phyloP scores from a whole-genome alignment of 352 stramenopile species.

The Phytophthora cajani region DNA sequence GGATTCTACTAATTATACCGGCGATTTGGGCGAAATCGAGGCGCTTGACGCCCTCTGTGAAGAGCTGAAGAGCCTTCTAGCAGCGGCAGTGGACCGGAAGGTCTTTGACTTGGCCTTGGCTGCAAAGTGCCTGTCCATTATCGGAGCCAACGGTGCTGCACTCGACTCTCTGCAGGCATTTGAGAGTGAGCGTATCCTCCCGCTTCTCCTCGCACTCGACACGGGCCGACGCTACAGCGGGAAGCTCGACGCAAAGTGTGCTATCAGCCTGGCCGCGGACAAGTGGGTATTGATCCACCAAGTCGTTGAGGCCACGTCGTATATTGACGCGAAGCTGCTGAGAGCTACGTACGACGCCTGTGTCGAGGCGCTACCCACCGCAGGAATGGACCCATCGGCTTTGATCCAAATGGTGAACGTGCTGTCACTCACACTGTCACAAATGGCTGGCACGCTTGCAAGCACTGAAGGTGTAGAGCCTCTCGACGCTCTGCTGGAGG shows the following conservation, averaged over 20 bases:
- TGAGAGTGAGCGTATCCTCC: slow-evolving; percentile 40
- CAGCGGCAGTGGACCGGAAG: slow-evolving; percentile 3
- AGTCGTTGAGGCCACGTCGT: slow-evolving; percentile 57
- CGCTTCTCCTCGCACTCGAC: slow-evolving; percentile 46
- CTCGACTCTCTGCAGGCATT: slow-evolving; percentile 49
- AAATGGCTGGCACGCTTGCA: slow-evolving; percentile 49
- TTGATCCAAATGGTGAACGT: slow-evolving; percentile 78
- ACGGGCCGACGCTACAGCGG: slow-evolving; percentile 38
- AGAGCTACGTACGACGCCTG: slow-evolving; percentile 45
- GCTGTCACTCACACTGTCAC: slow-evolving; percentile 56
- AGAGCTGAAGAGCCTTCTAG: slow-evolving; percentile 33
- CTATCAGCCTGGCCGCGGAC: slow-evolving; percentile 47
- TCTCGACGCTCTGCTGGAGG: slow-evolving; percentile 53
- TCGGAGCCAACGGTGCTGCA: slow-evolving; percentile 32
- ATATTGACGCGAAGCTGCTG: slow-evolving; percentile 53
- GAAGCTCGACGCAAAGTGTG: slow-evolving; percentile 41
- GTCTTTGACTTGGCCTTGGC: slow-evolving; percentile 49
- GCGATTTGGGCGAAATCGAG: slow-evolving; percentile 34
- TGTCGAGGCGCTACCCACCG: slow-evolving; percentile 59
- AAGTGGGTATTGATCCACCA: slow-evolving; percentile 68
- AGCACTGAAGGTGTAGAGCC: slow-evolving; percentile 24
- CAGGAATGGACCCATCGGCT: slow-evolving; percentile 58
- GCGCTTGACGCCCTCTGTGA: slow-evolving; percentile 43
- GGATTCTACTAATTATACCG: slow-evolving; percentile 36
- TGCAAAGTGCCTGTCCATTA: slow-evolving; percentile 42